These are phyloP conservation scores for Sarcomyxa edulis DNA, from an alignment of 768 basidiomycete genomes.

Conservation along the genomic window DNA sequence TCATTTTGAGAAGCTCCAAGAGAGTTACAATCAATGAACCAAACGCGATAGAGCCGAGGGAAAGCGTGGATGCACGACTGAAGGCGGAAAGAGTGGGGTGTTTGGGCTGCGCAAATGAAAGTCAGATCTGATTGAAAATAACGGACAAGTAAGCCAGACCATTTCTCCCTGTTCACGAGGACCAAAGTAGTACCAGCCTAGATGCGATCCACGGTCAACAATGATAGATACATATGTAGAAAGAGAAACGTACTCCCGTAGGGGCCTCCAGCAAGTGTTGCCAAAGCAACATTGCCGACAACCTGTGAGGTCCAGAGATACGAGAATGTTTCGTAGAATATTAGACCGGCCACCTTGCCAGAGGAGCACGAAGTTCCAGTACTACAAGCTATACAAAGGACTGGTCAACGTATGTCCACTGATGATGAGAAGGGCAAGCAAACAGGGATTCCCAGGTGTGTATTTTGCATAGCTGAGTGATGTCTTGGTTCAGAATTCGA, in stretches of 20 bases:
- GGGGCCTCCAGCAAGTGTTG: conserved; percentile 77
- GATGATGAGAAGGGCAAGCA: conserved; percentile 14
- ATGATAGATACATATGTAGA: neutral
- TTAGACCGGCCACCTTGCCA: conserved; percentile 70
- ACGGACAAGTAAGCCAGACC: conserved; percentile 29
- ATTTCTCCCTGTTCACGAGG: conserved; percentile 60
- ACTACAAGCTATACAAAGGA: conserved; percentile 37
- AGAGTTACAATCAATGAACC: conserved; percentile 81
- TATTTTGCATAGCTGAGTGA: conserved; percentile 53
- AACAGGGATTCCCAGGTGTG: conserved; percentile 73
- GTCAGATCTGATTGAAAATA: neutral
- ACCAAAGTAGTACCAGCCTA: conserved; percentile 80
- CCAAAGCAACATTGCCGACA: conserved; percentile 70
- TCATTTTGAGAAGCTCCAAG: conserved; percentile 59
- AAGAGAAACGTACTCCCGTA: conserved; percentile 42
- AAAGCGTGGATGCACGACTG: conserved; percentile 68
- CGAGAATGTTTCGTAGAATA: conserved; percentile 77
- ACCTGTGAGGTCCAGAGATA: conserved; percentile 86
- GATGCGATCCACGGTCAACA: conserved; percentile 9
- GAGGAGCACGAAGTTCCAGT: conserved; percentile 56
- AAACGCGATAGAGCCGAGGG: conserved; percentile 82
- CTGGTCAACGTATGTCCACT: conserved; percentile 1
- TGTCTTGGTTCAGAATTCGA: neutral
- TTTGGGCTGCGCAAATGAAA: conserved; percentile 42
- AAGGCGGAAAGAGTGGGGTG: conserved; percentile 69